Evolutionary conservation across 2,329 filamentous ascomycete genomes (phyloP).

Genomic region (Cladophialophora bantiana): DNA sequence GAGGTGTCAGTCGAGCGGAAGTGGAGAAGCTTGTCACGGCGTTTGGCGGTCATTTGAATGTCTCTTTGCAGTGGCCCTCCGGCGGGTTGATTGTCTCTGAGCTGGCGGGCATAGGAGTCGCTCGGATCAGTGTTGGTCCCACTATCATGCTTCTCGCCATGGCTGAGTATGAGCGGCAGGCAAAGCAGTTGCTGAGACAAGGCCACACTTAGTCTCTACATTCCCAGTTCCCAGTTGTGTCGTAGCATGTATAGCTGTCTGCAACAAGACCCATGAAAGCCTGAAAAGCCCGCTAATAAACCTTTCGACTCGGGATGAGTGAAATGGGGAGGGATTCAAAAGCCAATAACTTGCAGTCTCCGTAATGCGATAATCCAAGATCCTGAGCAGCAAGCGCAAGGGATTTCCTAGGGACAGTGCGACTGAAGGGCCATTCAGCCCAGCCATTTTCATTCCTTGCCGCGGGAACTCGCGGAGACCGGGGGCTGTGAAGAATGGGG

Average conservation of each 20-base stretch:
- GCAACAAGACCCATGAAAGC: neutral
- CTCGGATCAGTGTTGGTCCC: slow-evolving; percentile 64
- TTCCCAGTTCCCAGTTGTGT: neutral
- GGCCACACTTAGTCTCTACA: neutral
- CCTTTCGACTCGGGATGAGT: too few species aligned
- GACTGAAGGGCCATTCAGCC: too few species aligned
- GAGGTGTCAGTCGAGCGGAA: slow-evolving; percentile 57
- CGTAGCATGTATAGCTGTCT: neutral
- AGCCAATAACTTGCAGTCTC: too few species aligned
- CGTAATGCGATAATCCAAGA: too few species aligned
- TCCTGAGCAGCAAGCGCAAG: too few species aligned
- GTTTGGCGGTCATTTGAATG: slow-evolving; percentile 59
- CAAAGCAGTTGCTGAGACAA: slow-evolving; percentile 18
- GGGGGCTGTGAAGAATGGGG: too few species aligned
- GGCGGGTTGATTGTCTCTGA: slow-evolving; percentile 55
- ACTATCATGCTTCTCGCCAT: slow-evolving; percentile 36
- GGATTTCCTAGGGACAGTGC: too few species aligned
- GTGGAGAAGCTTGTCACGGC: slow-evolving; percentile 56
- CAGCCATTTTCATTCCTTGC: too few species aligned
- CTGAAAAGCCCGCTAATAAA: neutral
- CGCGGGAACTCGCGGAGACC: too few species aligned
- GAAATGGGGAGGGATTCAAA: too few species aligned
- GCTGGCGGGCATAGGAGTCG: slow-evolving; percentile 59
- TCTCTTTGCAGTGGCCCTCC: slow-evolving; percentile 49
- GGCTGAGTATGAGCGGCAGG: slow-evolving; percentile 14